A percentile compares a stretch with the other conserved stretches of the same genome.
Conservation (phyloP, 2,329 filamentous ascomycete species). For the Trichoderma koningiopsis region DNA sequence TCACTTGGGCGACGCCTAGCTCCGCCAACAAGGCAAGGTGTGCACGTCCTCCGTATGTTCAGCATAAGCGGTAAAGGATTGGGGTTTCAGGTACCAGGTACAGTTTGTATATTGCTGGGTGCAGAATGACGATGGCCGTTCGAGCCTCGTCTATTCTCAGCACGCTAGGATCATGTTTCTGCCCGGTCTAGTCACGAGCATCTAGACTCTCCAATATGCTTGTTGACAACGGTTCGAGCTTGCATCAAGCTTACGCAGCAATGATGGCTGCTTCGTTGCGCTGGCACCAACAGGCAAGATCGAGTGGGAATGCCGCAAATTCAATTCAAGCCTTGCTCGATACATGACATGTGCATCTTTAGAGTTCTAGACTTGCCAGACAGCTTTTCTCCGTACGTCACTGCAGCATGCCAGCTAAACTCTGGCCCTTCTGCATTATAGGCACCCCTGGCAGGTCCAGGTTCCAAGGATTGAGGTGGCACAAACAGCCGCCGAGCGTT, state of each 20-base stretch:
- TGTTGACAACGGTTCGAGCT: slow-evolving; percentile 5
- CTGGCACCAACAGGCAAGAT: slow-evolving; percentile 16
- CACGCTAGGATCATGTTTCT: slow-evolving; percentile 8
- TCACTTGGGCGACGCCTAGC: slow-evolving; percentile 4
- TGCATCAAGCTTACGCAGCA: slow-evolving; percentile 23
- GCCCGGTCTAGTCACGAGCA: slow-evolving; percentile 9
- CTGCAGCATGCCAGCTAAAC: slow-evolving; percentile 25
- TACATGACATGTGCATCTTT: slow-evolving; percentile 21
- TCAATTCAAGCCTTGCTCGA: slow-evolving; percentile 17
- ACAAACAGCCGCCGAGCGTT: slow-evolving; percentile 25
- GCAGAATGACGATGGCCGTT: slow-evolving; percentile 3
- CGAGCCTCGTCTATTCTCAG: slow-evolving; percentile 11
- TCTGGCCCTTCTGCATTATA: slow-evolving; percentile 25
- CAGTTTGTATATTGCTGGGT: slow-evolving; percentile 10
- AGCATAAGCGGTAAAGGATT: slow-evolving; percentile 16
- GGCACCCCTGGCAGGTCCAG: slow-evolving; percentile 30
- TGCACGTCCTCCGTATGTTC: slow-evolving; percentile 20
- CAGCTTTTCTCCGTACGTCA: slow-evolving; percentile 26
- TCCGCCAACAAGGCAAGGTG: slow-evolving; percentile 23
- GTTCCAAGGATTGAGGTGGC: slow-evolving; percentile 29
- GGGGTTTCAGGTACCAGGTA: slow-evolving; percentile 21
- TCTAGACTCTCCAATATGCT: slow-evolving; percentile 17
- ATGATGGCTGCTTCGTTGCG: slow-evolving; percentile 8
- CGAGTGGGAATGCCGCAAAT: slow-evolving; percentile 13
- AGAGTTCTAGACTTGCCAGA: slow-evolving; percentile 10